Evolutionary conservation across 2,329 filamentous ascomycete species (phyloP).

Genomic region (Aspergillus sp.): DNA sequence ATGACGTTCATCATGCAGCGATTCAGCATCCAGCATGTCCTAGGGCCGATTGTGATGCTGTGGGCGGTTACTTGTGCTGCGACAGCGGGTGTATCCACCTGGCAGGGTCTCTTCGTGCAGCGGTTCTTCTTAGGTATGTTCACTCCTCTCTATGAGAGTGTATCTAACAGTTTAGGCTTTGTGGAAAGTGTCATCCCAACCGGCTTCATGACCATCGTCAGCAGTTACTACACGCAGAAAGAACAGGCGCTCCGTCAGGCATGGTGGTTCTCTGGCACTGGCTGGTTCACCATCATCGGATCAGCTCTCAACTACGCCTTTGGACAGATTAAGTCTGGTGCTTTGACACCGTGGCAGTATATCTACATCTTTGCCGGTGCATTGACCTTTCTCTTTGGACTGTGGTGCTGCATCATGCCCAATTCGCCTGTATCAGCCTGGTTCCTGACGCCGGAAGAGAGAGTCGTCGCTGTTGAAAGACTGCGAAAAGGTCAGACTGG

Average conservation of each 20-base stretch:
- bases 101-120: slow-evolving; percentile 61
- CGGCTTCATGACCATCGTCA: slow-evolving; percentile 61
- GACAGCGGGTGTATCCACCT: slow-evolving; percentile 61
- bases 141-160: background rate
- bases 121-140: slow-evolving; percentile 54
- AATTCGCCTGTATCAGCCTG: slow-evolving; percentile 63
- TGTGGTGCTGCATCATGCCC: slow-evolving; percentile 62
- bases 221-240: slow-evolving; percentile 59
- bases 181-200: slow-evolving; percentile 63
- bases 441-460: slow-evolving; percentile 62
- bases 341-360: slow-evolving; percentile 62
- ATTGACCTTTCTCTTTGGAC: slow-evolving; percentile 60
- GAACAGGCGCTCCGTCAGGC: slow-evolving; percentile 63
- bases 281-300: slow-evolving; percentile 59
- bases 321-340: slow-evolving; percentile 54
- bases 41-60: slow-evolving; percentile 52
- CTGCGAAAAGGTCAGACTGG: slow-evolving; percentile 60
- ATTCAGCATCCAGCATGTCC: slow-evolving; percentile 60
- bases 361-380: slow-evolving; percentile 64
- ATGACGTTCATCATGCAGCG: slow-evolving; percentile 67
- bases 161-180: slow-evolving; percentile 34
- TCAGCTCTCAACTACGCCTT: slow-evolving; percentile 64
- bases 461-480: slow-evolving; percentile 60
- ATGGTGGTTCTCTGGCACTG: slow-evolving; percentile 60
- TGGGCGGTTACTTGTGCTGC: slow-evolving; percentile 66